Conservation (phyloP, 208 protist species). For the Trypanosoma cruzi region DNA sequence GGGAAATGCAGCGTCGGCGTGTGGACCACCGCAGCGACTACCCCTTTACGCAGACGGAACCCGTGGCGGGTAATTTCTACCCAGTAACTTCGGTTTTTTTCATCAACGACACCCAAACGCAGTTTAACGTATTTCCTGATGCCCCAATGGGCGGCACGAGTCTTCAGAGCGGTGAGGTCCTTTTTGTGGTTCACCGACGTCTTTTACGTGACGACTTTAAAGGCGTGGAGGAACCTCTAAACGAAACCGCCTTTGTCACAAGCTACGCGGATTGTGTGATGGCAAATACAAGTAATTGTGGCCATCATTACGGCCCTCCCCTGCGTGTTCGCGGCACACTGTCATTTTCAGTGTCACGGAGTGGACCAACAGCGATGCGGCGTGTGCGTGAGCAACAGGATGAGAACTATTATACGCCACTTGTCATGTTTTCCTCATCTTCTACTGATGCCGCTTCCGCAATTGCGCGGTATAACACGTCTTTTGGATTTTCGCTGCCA, state of each 20-base stretch:
- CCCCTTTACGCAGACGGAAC: slow-evolving; percentile 35
- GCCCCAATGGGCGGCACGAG: slow-evolving; percentile 31
- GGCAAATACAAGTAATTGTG: not conserved
- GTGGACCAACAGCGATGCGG: slow-evolving; percentile 10
- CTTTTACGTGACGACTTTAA: slow-evolving; percentile 37
- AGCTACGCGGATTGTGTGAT: not conserved
- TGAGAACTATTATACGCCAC: slow-evolving; percentile 21
- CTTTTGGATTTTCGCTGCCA: not conserved
- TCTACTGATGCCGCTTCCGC: not conserved
- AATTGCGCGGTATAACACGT: not conserved
- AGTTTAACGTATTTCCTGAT: slow-evolving; percentile 35
- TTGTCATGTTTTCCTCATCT: slow-evolving; percentile 7
- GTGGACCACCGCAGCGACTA: slow-evolving; percentile 20
- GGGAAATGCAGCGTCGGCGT: slow-evolving; percentile 40
- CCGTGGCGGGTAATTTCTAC: slow-evolving; percentile 69
- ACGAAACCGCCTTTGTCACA: slow-evolving; percentile 33
- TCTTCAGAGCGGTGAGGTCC: slow-evolving; percentile 31
- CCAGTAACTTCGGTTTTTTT: slow-evolving; percentile 45
- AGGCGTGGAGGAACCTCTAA: slow-evolving; percentile 41
- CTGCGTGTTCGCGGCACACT: slow-evolving; percentile 16
- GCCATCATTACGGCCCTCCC: slow-evolving; percentile 4
- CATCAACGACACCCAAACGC: slow-evolving; percentile 27
- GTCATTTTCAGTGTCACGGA: not conserved
- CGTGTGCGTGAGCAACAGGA: slow-evolving; percentile 23
- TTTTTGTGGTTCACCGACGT: slow-evolving; percentile 40